Conservation (phyloP, 2,329 filamentous ascomycete genomes). For the Dothideomycetes sp. region DNA sequence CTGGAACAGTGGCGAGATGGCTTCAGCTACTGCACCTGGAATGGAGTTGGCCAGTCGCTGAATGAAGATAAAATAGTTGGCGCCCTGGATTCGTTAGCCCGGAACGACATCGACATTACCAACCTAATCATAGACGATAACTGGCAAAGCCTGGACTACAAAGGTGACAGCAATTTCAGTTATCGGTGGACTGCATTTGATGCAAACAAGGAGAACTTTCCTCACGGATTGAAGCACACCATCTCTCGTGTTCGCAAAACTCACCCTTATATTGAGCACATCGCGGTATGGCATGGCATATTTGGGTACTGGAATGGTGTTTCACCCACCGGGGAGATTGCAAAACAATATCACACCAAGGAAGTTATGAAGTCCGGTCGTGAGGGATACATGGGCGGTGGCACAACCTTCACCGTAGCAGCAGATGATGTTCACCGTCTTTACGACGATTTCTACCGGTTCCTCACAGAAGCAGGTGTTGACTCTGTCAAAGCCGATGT, state of each 20-base stretch:
- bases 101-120: conserved; percentile 58
- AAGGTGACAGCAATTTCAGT: conserved; percentile 32
- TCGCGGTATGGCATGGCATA: conserved; percentile 84
- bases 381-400: conserved; percentile 41
- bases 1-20: conserved; percentile 78
- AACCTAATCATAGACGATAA: conserved; percentile 89
- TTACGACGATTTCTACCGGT: conserved; percentile 79
- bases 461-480: conserved; percentile 62
- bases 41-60: conserved; percentile 67
- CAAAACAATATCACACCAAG: conserved; percentile 60
- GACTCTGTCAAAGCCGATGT: conserved; percentile 88
- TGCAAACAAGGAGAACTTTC: conserved; percentile 64
- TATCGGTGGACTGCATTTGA: conserved; percentile 66
- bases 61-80: conserved; percentile 65
- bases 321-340: conserved; percentile 58
- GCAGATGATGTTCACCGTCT: conserved; percentile 59
- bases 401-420: conserved; percentile 57
- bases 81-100: conserved; percentile 57
- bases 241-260: conserved; percentile 51
- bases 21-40: conserved; percentile 88
- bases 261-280: conserved; percentile 60
- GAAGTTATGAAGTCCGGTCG: conserved; percentile 33
- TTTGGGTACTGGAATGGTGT: conserved; percentile 79
- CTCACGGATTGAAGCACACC: conserved; percentile 59
- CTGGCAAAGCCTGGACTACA: conserved; percentile 65